phyloP scores from a whole-genome alignment of 2,329 filamentous ascomycete genomes.

The Myriosclerotinia scirpicola region DNA sequence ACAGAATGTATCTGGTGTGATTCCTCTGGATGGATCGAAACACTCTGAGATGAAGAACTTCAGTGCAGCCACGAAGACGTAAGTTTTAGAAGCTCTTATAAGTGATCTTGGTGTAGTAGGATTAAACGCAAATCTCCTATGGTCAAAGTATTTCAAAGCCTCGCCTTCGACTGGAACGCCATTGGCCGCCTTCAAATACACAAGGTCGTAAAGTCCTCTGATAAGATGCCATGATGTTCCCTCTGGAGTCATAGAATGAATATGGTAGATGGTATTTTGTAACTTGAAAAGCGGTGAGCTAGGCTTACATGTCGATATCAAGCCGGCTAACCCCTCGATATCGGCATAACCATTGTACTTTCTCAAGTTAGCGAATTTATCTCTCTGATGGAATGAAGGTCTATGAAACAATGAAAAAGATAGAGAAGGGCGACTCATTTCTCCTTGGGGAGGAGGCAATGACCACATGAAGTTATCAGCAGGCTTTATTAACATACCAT shows the following conservation, averaged over 20 bases:
- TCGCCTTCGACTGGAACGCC: neutral
- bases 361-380: neutral
- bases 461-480: too few species aligned
- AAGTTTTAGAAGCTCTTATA: neutral
- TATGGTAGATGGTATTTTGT: neutral
- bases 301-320: too few species aligned
- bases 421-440: too few species aligned
- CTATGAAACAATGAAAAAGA: too few species aligned
- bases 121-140: neutral
- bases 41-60: neutral
- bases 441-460: too few species aligned
- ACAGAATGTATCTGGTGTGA: neutral
- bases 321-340: too few species aligned
- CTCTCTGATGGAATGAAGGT: neutral
- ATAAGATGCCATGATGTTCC: neutral
- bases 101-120: neutral
- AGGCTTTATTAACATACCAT: neutral
- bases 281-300: neutral
- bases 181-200: neutral
- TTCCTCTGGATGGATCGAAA: neutral
- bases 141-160: neutral
- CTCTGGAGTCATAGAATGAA: neutral
- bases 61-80: neutral
- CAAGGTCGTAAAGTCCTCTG: neutral
- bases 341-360: neutral